Evolutionary conservation across 345 rosid species (phyloP), one percentile per base, ranked within the genome.

Genomic region (Trapa bicornis): DNA sequence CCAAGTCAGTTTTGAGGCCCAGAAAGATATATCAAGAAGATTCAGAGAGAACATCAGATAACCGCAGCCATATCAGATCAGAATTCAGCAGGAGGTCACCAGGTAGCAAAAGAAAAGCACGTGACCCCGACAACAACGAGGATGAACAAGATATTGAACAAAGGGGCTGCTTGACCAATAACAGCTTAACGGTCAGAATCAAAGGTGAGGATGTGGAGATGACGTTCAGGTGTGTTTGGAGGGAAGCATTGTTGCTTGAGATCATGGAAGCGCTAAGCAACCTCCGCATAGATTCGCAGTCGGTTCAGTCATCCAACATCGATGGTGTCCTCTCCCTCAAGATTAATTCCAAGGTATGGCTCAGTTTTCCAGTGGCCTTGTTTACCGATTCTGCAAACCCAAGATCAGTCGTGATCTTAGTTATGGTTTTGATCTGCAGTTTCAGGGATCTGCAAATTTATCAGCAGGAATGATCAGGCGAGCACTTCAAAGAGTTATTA

Each of bases 241-340:
- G 81, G 78, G 99, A 94, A 68, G 93, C 96, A 47, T 52, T 89
- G 64, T 73, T 94, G 78, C 81, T 94, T 4, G 91, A 86, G 80
- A 80, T 91, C 57, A 82, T 94, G 82, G 93, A 86, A 77, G 90
- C 77, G 54, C 68, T 79, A 41, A 81, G 84, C 82, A 73, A 69
- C 75, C 85, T 86, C 67, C 77, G 74, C 65, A 67, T 95, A 68
- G 96, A 95, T 83, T 89, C 89, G 47, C 86, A 86, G 73, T 81
- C 96, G 0, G 86, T 95, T 48, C 89, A 86, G 47, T 91, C 99
- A 6, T 81, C 89, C 6, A 85, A 82, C 37, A 70, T 58, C 1
- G 84, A 84, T 13, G 96, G 92, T 52, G 69, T 86, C 52, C 83
- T 95, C 14, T 86, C 82, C 60, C 69, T 87, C 68, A 77, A 85